Percentiles rank a stretch among this genome's conserved stretches.
Evolutionary conservation across 257 asterid species (phyloP).

Genomic region (Verbascum thapsus): DNA sequence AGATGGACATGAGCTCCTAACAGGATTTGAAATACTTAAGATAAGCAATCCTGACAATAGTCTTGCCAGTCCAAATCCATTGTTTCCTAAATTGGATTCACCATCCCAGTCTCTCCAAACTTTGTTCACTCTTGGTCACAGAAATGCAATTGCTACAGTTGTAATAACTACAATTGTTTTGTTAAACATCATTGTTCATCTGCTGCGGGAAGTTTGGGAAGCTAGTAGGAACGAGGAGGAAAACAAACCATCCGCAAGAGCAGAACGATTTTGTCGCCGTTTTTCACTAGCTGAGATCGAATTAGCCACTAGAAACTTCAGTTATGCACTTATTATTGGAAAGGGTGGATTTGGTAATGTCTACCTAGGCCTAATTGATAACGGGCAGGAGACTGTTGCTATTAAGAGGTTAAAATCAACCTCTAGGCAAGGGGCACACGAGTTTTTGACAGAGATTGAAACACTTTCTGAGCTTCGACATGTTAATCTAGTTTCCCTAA

Average conservation of each 20-base stretch:
- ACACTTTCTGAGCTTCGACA: constrained; percentile 50
- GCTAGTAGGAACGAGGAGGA: constrained; percentile 29
- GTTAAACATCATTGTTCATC: constrained; percentile 33
- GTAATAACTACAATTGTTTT: constrained; percentile 34
- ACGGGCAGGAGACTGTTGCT: constrained; percentile 40
- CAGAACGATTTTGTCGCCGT: constrained; percentile 36
- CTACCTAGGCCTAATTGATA: constrained; percentile 38
- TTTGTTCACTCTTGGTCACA: constrained; percentile 9
- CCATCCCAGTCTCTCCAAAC: background rate
- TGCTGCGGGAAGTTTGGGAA: constrained; percentile 35
- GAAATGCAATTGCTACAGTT: constrained; percentile 31
- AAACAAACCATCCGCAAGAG: constrained; percentile 28
- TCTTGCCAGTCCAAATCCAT: constrained; percentile 40
- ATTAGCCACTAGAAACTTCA: constrained; percentile 38
- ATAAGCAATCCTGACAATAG: constrained; percentile 49
- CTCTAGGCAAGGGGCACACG: constrained; percentile 47
- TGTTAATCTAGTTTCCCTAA: constrained; percentile 51
- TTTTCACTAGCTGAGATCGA: constrained; percentile 49
- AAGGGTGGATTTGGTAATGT: constrained; percentile 49
- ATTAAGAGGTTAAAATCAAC: constrained; percentile 40
- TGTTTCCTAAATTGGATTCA: constrained; percentile 7
- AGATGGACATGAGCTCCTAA: constrained; percentile 32
- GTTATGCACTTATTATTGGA: constrained; percentile 34
- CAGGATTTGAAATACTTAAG: constrained; percentile 53
- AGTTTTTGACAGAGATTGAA: constrained; percentile 56